Evolutionary conservation across 2,329 filamentous ascomycete genomes (phyloP).

Genomic region (Ceratocystis variospora): DNA sequence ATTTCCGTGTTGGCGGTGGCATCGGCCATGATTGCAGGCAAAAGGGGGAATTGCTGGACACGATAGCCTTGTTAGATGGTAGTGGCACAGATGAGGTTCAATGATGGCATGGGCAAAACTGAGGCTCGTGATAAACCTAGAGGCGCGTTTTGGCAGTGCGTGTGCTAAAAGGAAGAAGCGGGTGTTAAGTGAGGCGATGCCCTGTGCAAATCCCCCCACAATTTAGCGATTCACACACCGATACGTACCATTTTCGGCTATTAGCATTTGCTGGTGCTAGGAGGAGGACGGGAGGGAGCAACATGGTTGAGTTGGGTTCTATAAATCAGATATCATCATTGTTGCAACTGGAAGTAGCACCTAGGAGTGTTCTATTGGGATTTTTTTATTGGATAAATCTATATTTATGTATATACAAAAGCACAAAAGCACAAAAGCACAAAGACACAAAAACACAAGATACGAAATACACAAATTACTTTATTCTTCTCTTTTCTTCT

Average conservation of each 20-base stretch:
- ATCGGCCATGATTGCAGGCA: conserved; percentile 14
- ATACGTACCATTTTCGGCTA: background rate
- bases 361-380: no score
- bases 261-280: background rate
- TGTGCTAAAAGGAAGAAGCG: background rate
- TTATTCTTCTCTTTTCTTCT: no score
- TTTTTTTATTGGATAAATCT: no score
- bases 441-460: no score
- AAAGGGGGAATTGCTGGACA: background rate
- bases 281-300: background rate
- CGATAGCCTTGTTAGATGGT: background rate
- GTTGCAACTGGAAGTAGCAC: background rate
- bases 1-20: conserved; percentile 44
- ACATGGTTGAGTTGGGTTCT: background rate
- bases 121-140: background rate
- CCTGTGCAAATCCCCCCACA: background rate
- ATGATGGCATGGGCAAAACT: background rate
- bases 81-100: background rate
- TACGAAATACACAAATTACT: no score
- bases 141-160: background rate
- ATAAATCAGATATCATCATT: background rate
- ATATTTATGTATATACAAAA: no score
- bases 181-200: background rate
- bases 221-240: background rate
- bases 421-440: no score